Percentiles rank a stretch among this genome's conserved stretches.
Conservation (phyloP, 2,329 filamentous ascomycete genomes). For the Nemania sp. region DNA sequence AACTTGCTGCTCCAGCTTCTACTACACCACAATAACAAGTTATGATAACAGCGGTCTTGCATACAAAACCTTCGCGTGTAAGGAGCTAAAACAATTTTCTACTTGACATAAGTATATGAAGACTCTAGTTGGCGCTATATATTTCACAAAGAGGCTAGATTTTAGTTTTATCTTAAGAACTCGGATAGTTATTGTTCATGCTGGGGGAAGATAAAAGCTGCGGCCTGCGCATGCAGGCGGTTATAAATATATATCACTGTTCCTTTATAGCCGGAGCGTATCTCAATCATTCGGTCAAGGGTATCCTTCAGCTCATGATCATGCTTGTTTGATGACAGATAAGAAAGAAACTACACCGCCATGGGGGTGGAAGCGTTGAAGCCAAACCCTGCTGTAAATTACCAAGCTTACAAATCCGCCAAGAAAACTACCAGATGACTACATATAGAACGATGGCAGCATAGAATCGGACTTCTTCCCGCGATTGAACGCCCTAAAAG, state of each 20-base stretch:
- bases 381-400: neutral
- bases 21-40: too few species aligned
- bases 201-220: neutral
- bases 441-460: neutral
- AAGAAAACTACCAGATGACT: neutral
- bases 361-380: neutral
- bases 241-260: neutral
- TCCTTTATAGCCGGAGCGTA: neutral
- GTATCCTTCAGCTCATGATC: neutral
- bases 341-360: neutral
- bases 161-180: too few species aligned
- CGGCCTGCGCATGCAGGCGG: neutral
- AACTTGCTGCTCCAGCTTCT: too few species aligned
- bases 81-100: too few species aligned
- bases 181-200: too few species aligned
- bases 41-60: too few species aligned
- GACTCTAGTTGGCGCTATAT: too few species aligned
- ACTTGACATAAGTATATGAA: too few species aligned
- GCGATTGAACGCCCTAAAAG: neutral
- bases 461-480: neutral
- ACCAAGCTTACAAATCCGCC: constrained; percentile 16
- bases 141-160: too few species aligned
- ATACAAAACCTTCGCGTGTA: too few species aligned
- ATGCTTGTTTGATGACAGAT: constrained; percentile 1
- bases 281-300: neutral